These are phyloP conservation scores for Vitis hybrid DNA, from an alignment of 177 flowering plant species.

Conservation along the genomic window DNA sequence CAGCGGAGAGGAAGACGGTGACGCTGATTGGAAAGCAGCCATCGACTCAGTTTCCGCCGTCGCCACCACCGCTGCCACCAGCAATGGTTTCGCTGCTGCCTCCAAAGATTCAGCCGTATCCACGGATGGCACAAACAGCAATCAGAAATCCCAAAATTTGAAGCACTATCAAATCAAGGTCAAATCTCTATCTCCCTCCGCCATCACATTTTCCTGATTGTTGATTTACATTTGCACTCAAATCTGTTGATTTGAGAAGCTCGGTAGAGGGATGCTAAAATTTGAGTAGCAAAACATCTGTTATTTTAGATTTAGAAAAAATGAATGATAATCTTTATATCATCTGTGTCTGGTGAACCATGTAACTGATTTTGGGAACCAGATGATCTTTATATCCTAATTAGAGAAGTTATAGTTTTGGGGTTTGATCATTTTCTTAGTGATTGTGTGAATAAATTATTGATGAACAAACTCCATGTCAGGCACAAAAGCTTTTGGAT, in stretches of 20 bases:
- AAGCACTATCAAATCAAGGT: slow-evolving; percentile 67
- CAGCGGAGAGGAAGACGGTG: slow-evolving; percentile 67
- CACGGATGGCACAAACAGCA: slow-evolving; percentile 10
- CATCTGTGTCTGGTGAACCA: too few species aligned
- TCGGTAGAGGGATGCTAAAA: too few species aligned
- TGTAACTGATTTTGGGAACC: too few species aligned
- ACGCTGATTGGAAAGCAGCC: slow-evolving; percentile 57
- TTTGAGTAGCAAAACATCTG: too few species aligned
- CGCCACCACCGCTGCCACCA: slow-evolving; percentile 9
- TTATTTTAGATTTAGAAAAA: too few species aligned
- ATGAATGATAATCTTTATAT: too few species aligned
- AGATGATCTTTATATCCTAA: too few species aligned
- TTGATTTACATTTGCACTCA: too few species aligned
- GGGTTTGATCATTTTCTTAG: not conserved
- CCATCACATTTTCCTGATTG: not conserved
- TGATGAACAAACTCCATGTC: slow-evolving; percentile 15
- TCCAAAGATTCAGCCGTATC: not conserved
- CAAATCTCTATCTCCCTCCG: not conserved
- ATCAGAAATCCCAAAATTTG: slow-evolving; percentile 22
- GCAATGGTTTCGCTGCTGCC: not conserved
- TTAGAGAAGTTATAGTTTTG: not conserved
- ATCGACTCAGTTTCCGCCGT: slow-evolving; percentile 44
- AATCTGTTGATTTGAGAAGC: not conserved
- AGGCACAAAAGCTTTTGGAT: slow-evolving; percentile 80
- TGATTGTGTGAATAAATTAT: not conserved